A percentile compares a stretch with the other conserved stretches of the same genome.
These are phyloP conservation scores for Crucibulum laeve DNA, from an alignment of 768 basidiomycete genomes.

Conservation along the genomic window DNA sequence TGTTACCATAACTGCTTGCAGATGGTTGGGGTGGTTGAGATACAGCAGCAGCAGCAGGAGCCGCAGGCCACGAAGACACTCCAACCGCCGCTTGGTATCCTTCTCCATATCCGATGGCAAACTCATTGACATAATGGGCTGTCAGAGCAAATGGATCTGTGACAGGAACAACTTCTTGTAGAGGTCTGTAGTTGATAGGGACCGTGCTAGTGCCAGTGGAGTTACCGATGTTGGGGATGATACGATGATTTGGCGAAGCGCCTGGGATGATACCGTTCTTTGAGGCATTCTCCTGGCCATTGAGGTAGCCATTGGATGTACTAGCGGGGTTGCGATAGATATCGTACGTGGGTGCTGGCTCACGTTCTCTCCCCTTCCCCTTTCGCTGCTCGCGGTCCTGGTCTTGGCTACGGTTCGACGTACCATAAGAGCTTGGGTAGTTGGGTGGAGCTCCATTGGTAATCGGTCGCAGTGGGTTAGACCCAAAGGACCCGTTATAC, in stretches of 20 bases:
- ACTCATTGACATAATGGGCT: slow-evolving; percentile 17
- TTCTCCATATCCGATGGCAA: slow-evolving; percentile 18
- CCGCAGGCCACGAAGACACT: not conserved
- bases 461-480: not conserved
- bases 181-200: not conserved
- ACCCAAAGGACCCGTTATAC: no score
- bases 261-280: slow-evolving; percentile 26
- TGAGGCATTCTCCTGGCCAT: slow-evolving; percentile 5
- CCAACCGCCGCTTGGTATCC: slow-evolving; percentile 14
- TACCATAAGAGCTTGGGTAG: not conserved
- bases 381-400: slow-evolving; percentile 3
- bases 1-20: not conserved
- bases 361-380: slow-evolving; percentile 10
- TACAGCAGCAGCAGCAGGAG: not conserved
- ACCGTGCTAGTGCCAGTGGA: not conserved
- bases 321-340: slow-evolving; percentile 2
- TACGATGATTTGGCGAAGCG: slow-evolving; percentile 19
- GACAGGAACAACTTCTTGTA: not conserved
- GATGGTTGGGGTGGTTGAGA: not conserved
- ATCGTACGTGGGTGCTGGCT: slow-evolving; percentile 7
- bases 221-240: slow-evolving; percentile 4
- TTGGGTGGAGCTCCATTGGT: not conserved
- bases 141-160: slow-evolving; percentile 19
- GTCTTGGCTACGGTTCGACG: not conserved
- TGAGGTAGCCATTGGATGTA: slow-evolving; percentile 2